These are phyloP conservation scores for Diaporthe sp. DNA, from an alignment of 2,329 filamentous ascomycete species.

Conservation along the genomic window DNA sequence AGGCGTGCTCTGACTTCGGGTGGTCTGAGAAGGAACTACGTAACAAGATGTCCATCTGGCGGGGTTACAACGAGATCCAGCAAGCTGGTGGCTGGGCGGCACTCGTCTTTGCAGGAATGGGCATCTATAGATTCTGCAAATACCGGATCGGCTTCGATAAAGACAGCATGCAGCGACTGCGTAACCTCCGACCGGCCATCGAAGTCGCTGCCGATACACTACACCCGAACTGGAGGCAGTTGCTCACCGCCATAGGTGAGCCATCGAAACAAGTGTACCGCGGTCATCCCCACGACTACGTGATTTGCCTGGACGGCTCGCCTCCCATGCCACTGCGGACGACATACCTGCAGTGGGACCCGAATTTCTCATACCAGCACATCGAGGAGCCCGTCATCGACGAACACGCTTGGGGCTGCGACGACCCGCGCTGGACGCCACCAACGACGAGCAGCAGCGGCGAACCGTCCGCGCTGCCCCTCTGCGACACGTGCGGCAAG, in stretches of 20 bases:
- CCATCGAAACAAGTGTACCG: conserved; percentile 56
- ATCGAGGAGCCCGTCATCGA: conserved; percentile 66
- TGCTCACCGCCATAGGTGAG: conserved; percentile 62
- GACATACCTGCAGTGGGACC: conserved; percentile 63
- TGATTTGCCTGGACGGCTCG: conserved; percentile 58
- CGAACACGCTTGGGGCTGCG: conserved; percentile 60
- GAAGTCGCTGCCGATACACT: conserved; percentile 67
- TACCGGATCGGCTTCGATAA: conserved; percentile 68
- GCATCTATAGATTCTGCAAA: conserved; percentile 73
- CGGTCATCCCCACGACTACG: conserved; percentile 67
- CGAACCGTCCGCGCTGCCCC: conserved; percentile 44
- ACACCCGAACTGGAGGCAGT: conserved; percentile 66
- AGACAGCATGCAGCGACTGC: conserved; percentile 63
- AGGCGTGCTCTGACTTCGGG: conserved; percentile 66
- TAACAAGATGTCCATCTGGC: conserved; percentile 66
- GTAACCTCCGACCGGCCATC: conserved; percentile 60
- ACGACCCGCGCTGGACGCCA: conserved; percentile 62
- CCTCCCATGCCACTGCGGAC: conserved; percentile 57
- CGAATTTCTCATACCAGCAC: conserved; percentile 62
- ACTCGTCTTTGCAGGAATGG: conserved; percentile 70
- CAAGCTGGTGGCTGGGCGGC: conserved; percentile 68
- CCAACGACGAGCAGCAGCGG: conserved; percentile 33
- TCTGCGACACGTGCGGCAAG: conserved; percentile 61
- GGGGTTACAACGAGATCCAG: conserved; percentile 71
- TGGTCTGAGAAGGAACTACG: conserved; percentile 71